A percentile compares a stretch with the other conserved stretches of the same genome.
Evolutionary conservation across 2,329 filamentous ascomycete species (phyloP).

Genomic region (Nakataea oryzae): DNA sequence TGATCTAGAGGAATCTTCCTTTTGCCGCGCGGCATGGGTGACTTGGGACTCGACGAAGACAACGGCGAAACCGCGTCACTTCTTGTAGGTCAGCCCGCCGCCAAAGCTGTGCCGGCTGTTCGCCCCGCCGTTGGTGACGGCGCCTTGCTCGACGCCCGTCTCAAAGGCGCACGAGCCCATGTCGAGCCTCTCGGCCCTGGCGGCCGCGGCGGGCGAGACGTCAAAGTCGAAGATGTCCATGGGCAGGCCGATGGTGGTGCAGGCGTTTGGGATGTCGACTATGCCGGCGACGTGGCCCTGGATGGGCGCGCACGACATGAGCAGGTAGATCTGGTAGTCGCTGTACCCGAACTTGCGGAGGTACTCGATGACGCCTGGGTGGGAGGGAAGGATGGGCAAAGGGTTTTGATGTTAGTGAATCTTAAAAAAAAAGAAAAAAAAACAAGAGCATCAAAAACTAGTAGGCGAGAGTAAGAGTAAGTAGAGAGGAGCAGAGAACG

Average conservation of each 20-base stretch:
- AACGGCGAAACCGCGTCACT: conserved; percentile 1
- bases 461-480: conserved; percentile 4
- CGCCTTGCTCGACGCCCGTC: conserved; percentile 32
- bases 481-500: conserved; percentile 7
- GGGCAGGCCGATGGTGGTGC: conserved; percentile 77
- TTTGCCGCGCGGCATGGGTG: no score
- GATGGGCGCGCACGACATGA: conserved; percentile 76
- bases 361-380: conserved; percentile 62
- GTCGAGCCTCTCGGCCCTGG: conserved; percentile 39
- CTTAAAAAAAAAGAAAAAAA: conserved; percentile 1
- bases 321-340: conserved; percentile 72
- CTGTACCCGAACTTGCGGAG: conserved; percentile 61
- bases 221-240: conserved; percentile 96
- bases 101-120: conserved; percentile 39
- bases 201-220: conserved; percentile 51
- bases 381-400: no score
- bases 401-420: not conserved
- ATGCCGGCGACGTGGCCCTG: conserved; percentile 84
- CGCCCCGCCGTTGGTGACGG: conserved; percentile 29
- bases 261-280: conserved; percentile 85
- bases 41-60: not conserved
- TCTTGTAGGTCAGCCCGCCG: conserved; percentile 38
- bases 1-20: not conserved
- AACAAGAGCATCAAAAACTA: not conserved
- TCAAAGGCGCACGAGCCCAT: conserved; percentile 63